Evolutionary conservation across 495 filamentous ascomycete species (phyloP).

Genomic region (Neurospora pannonica): DNA sequence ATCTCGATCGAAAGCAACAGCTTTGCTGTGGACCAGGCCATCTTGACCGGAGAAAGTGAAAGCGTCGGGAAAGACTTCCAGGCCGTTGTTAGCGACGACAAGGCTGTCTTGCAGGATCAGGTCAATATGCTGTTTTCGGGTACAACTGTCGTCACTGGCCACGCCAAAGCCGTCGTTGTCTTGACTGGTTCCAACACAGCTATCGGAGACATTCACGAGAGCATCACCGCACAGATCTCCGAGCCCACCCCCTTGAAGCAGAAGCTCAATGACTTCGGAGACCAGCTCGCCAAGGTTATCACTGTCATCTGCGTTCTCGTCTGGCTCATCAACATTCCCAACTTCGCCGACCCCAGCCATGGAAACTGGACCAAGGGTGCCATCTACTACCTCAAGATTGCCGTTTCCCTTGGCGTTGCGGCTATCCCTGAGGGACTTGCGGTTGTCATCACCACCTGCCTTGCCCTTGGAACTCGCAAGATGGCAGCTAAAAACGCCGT

Average conservation of each 20-base stretch:
- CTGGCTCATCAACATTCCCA: constrained; percentile 95
- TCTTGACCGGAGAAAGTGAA: constrained; percentile 96
- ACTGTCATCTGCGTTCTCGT: constrained; percentile 92
- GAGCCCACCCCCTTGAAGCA: constrained; percentile 96
- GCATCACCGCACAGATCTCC: constrained; percentile 95
- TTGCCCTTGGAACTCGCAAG: constrained; percentile 90
- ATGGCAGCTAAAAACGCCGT: constrained; percentile 99
- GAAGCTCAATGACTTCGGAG: constrained; percentile 97
- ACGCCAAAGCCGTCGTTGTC: constrained; percentile 86
- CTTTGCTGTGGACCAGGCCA: constrained; percentile 93
- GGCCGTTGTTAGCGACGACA: constrained; percentile 56
- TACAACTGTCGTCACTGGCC: constrained; percentile 91
- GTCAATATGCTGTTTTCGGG: constrained; percentile 97
- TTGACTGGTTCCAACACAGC: constrained; percentile 86
- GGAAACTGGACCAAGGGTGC: constrained; percentile 95
- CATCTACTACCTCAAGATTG: constrained; percentile 99
- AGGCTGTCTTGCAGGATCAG: constrained; percentile 96
- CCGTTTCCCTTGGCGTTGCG: constrained; percentile 94
- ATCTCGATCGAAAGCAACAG: constrained; percentile 92
- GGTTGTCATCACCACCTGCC: constrained; percentile 94
- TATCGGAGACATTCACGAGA: constrained; percentile 98
- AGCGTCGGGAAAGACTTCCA: constrained; percentile 80
- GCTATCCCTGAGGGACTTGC: constrained; percentile 96
- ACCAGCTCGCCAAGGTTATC: constrained; percentile 94
- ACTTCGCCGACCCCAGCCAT: constrained; percentile 91